Conservation (phyloP, 805 yeast species). For the Teunomyces atbi region DNA sequence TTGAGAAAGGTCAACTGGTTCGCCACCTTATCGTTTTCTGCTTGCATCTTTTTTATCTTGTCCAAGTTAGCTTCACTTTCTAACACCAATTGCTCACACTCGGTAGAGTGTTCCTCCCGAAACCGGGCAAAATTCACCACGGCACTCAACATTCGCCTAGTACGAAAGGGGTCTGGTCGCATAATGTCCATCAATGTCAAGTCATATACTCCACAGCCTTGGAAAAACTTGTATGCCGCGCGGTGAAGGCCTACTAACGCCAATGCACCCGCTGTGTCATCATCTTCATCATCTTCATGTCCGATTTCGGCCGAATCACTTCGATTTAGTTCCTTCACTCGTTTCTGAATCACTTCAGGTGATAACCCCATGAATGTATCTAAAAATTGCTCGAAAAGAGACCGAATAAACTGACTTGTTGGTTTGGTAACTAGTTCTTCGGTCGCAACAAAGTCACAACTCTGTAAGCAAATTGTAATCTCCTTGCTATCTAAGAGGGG, state of each 20-base stretch:
- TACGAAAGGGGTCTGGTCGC: conserved; percentile 71
- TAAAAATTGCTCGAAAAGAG: conserved; percentile 58
- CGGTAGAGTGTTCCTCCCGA: conserved; percentile 71
- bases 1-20: conserved; percentile 10
- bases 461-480: conserved; percentile 55
- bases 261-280: conserved; percentile 37
- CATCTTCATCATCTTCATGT: conserved; percentile 22
- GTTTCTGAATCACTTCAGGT: conserved; percentile 23
- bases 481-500: conserved; percentile 63
- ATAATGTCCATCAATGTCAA: conserved; percentile 71
- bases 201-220: conserved; percentile 74
- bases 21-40: conserved; percentile 11
- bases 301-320: conserved; percentile 6
- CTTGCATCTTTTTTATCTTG: conserved; percentile 30
- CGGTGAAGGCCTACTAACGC: conserved; percentile 56
- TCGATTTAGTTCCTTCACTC: conserved; percentile 14
- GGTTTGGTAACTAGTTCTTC: conserved; percentile 63
- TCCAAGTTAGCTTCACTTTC: conserved; percentile 51
- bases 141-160: conserved; percentile 70
- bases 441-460: conserved; percentile 58
- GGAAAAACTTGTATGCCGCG: conserved; percentile 59
- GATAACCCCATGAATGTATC: conserved; percentile 59
- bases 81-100: conserved; percentile 61
- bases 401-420: conserved; percentile 51
- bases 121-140: conserved; percentile 83